Evolutionary conservation across 805 yeast genomes (phyloP).

Genomic region (Candida hispaniensis): DNA sequence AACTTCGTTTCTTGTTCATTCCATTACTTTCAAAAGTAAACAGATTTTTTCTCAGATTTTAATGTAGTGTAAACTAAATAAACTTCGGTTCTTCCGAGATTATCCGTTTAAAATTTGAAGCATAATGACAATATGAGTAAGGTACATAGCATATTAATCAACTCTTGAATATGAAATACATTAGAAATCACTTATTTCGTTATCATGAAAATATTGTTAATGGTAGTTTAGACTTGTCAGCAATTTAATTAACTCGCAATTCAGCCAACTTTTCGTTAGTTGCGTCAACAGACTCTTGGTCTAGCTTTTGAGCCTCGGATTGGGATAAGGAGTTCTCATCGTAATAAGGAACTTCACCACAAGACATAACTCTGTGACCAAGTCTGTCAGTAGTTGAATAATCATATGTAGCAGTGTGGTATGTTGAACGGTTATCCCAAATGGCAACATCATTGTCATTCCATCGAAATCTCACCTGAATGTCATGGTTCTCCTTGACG

Average conservation of each 20-base stretch:
- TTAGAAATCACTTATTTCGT: too few relatives aligned
- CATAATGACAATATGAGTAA: too few relatives aligned
- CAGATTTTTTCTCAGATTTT: too few relatives aligned
- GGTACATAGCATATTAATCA: too few relatives aligned
- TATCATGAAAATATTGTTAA: too few relatives aligned
- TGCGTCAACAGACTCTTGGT: conserved; percentile 10
- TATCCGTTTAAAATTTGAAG: too few relatives aligned
- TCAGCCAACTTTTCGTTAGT: conserved; percentile 10
- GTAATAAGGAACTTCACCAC: conserved; percentile 44
- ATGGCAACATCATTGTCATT: conserved; percentile 41
- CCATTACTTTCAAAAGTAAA: too few relatives aligned
- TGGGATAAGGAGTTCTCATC: conserved; percentile 31
- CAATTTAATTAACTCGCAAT: conserved; percentile 8
- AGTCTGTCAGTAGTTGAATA: conserved; percentile 21
- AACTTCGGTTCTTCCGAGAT: too few relatives aligned
- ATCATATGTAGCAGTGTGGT: conserved; percentile 45
- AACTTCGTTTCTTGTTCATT: too few relatives aligned
- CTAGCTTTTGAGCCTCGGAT: conserved; percentile 18
- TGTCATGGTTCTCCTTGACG: conserved; percentile 26
- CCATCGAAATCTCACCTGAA: conserved; percentile 48
- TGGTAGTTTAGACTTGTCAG: too few relatives aligned
- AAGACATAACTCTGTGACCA: conserved; percentile 40
- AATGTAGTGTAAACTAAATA: too few relatives aligned
- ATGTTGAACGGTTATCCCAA: conserved; percentile 51
- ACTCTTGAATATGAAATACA: too few relatives aligned